Evolutionary conservation across 495 filamentous ascomycete species (phyloP), one percentile per base, ranked within the genome.

Genomic region (Chaetomium fimeti): DNA sequence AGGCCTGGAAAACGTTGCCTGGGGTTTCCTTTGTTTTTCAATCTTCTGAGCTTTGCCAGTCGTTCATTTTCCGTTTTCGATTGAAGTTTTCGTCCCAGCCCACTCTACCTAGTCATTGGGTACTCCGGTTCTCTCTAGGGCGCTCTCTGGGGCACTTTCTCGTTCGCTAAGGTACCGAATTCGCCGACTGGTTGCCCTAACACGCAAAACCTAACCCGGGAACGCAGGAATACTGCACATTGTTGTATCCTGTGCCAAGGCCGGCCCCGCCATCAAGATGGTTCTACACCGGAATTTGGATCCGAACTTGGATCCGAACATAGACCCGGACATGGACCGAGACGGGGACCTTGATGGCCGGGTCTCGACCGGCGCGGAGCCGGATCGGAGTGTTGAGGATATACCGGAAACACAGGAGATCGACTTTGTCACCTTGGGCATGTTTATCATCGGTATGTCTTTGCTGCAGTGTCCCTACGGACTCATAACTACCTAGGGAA

Each of bases 371-470:
- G 48, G 13, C n/a, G 22, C 38, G 49, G 63, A 29, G 38, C 28
- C 54, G n/a, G 62, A 55, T 2, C 29, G 28, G 24, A 32, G 5
- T 3, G 27, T 18, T 5, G 40, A 16, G 20, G 62, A 43, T 15
- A 60, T 57, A 20, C 27, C 63, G 7, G 54, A 58, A 24, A 49
- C 18, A 36, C 79, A 79, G 60, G 77, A 77, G 66, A 85, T 92
- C 55, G 89, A 92, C 64, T 92, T 97, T 70, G 89, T 88, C 68
- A 96, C 93, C 1, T 72, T 98, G 70, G 93, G 91, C 71, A 97
- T 97, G 93, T 93, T 97, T 69, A 97, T 96, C 55, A 89, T 98
- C 62, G 93, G 92, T 95, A 84, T 61, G 74, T 68, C 20, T 56
- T 56, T 38, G 22, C 1, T 53, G 25, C 27, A 6, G 49, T 53